Evolutionary conservation across 2,329 filamentous ascomycete genomes (phyloP).

Genomic region (Simplicillium sp.): DNA sequence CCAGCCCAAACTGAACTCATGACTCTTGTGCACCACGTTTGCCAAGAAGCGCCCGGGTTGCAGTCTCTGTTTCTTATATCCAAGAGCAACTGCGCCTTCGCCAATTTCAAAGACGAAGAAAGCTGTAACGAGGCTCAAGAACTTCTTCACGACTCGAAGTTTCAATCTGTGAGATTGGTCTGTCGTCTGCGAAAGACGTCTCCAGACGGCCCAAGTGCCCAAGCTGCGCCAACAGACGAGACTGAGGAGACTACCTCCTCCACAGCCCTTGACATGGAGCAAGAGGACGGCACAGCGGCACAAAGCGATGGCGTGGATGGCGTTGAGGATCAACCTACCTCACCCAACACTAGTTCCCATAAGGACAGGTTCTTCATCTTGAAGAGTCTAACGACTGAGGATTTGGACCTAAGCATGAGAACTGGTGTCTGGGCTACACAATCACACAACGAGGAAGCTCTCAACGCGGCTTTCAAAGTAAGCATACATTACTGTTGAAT

Average conservation of each 20-base stretch:
- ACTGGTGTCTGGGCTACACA: slow-evolving; percentile 93
- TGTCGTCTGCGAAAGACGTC: slow-evolving; percentile 63
- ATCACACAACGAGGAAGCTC: slow-evolving; percentile 75
- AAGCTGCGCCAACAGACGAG: background rate
- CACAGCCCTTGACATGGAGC: background rate
- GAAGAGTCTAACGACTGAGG: slow-evolving; percentile 85
- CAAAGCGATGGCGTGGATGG: slow-evolving; percentile 1
- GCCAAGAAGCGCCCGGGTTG: slow-evolving; percentile 65
- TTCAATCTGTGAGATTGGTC: slow-evolving; percentile 76
- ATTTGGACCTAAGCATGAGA: slow-evolving; percentile 77
- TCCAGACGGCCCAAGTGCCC: slow-evolving; percentile 25
- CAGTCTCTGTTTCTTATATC: slow-evolving; percentile 91
- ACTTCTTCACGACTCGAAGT: slow-evolving; percentile 83
- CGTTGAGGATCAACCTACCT: slow-evolving; percentile 3
- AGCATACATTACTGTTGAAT: slow-evolving; percentile 12
- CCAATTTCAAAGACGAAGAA: slow-evolving; percentile 80
- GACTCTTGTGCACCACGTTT: slow-evolving; percentile 85
- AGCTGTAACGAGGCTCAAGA: slow-evolving; percentile 69
- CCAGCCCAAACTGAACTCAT: slow-evolving; percentile 75
- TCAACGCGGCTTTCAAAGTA: slow-evolving; percentile 80
- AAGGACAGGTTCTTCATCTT: slow-evolving; percentile 81
- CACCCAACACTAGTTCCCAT: slow-evolving; percentile 5
- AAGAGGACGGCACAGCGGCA: background rate
- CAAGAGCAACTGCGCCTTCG: slow-evolving; percentile 95
- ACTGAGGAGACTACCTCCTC: background rate